Base-by-base conservation (phyloP, 495 filamentous ascomycete species). In the Aspergillus conjunctus region DNA sequence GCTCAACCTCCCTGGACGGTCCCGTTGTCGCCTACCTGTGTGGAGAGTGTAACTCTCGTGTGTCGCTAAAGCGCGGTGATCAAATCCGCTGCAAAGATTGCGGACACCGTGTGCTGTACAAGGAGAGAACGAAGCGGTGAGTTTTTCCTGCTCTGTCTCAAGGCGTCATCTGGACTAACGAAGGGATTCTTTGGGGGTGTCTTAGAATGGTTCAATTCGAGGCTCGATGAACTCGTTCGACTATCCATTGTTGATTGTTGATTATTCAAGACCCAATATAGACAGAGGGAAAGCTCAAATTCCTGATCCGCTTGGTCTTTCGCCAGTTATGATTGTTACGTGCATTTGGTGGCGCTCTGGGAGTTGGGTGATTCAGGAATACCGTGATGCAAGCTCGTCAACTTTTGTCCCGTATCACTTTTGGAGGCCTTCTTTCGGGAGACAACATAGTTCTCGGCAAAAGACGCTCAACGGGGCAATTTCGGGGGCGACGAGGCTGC, bases 71-170 rank as follows among this genome's bases (percentile, higher is more conserved):
- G 76, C 84, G 88, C 60, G 91, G 87, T 56, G 92, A 96, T 66
- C 88, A 89, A 56, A 95, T 98, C 65, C 86, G 94, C 26, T 99
- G 94, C 81, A 91, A 93, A 76, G 91, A 93, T 75, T 99, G 94
- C 72, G 95, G 94, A 22, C 92, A 96, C 71, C 88, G 94, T 60
- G 91, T 99, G 53, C 78, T 99, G 60, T 97, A 97, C 76, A 99
- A 99, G 84, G 91, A 96, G 85, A 78, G 94, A 67, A 99, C 94
- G 33, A 97, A 96, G 82, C 83, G 95, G 94, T 97, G 73, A 74
- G 87, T 72, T 61, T 58, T 60, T 33, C 43, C 32, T 61, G 55
- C 52, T 44, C n/a, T 34, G 17, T 37, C 39, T 12, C 39, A 5
- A 26, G 26, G 26, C 2, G 26, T 26, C 26, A 26, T 26, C 26